These are phyloP conservation scores for Xanthoceras sorbifolium DNA, from an alignment of 345 rosid species.

Conservation along the genomic window DNA sequence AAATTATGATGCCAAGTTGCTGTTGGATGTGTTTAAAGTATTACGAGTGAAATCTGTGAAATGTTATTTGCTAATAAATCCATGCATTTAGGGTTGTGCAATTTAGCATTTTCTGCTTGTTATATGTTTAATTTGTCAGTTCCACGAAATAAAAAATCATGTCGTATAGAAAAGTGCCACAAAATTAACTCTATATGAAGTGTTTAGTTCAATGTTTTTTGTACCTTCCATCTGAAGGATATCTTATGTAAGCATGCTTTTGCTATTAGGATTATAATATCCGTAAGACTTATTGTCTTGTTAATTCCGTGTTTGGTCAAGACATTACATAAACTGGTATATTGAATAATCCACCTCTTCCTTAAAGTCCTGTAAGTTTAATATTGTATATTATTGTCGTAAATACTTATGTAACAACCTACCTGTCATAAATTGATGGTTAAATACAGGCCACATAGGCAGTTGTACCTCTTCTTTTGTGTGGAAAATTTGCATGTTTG, in stretches of 20 bases:
- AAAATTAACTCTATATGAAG: not conserved
- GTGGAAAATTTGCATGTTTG: not conserved
- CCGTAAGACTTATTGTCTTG: not conserved
- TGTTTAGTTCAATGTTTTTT: not conserved
- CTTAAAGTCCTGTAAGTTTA: not conserved
- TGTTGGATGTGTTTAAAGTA: not conserved
- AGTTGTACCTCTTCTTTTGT: not conserved
- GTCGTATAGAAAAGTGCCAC: not conserved
- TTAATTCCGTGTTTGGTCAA: not conserved
- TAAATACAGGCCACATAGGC: not conserved
- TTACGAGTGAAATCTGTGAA: not conserved
- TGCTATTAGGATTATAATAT: not conserved
- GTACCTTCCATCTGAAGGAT: not conserved
- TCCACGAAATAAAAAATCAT: not conserved
- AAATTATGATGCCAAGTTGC: not conserved
- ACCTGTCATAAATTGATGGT: not conserved
- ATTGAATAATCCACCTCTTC: not conserved
- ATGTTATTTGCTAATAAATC: not conserved
- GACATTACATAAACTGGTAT: not conserved
- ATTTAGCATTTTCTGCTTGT: not conserved
- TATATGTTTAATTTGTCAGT: not conserved
- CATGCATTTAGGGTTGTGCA: not conserved
- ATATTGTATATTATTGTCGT: not conserved
- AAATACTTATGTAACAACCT: not conserved
- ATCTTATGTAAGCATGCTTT: not conserved